These are phyloP conservation scores for Wickerhamomyces bovis DNA, from an alignment of 805 yeast genomes.

Conservation along the genomic window DNA sequence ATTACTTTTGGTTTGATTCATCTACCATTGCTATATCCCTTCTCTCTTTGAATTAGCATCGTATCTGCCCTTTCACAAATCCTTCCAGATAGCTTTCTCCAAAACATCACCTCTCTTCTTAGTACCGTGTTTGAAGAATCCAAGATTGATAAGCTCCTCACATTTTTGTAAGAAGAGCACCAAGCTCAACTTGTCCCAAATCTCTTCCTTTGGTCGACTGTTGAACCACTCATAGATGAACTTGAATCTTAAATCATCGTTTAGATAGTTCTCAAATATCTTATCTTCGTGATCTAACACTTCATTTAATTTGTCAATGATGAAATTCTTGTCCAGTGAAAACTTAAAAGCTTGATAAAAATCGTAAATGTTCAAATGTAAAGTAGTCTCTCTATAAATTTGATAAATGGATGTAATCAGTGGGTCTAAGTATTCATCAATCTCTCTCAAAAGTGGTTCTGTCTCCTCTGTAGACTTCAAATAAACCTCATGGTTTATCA, in stretches of 20 bases:
- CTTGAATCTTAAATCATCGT: conserved; percentile 24
- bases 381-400: conserved; percentile 74
- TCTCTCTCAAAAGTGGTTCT: conserved; percentile 12
- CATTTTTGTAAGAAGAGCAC: conserved; percentile 74
- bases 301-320: conserved; percentile 21
- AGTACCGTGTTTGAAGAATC: conserved; percentile 48
- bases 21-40: not conserved
- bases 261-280: conserved; percentile 15
- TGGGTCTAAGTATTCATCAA: conserved; percentile 42
- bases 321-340: conserved; percentile 31
- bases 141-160: conserved; percentile 62
- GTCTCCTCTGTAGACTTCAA: conserved; percentile 17
- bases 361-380: conserved; percentile 60
- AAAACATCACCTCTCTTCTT: conserved; percentile 56
- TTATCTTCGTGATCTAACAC: conserved; percentile 14
- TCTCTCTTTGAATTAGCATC: not conserved
- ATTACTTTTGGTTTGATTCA: not conserved
- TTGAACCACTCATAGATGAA: conserved; percentile 24
- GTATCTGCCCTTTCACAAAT: conserved; percentile 29
- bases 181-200: conserved; percentile 59
- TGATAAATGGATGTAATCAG: conserved; percentile 52
- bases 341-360: conserved; percentile 57
- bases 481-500: conserved; percentile 34
- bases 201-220: conserved; percentile 27
- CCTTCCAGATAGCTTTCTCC: conserved; percentile 71